Conservation (phyloP, 768 basidiomycete genomes). For the Pleurotus ostreatus region DNA sequence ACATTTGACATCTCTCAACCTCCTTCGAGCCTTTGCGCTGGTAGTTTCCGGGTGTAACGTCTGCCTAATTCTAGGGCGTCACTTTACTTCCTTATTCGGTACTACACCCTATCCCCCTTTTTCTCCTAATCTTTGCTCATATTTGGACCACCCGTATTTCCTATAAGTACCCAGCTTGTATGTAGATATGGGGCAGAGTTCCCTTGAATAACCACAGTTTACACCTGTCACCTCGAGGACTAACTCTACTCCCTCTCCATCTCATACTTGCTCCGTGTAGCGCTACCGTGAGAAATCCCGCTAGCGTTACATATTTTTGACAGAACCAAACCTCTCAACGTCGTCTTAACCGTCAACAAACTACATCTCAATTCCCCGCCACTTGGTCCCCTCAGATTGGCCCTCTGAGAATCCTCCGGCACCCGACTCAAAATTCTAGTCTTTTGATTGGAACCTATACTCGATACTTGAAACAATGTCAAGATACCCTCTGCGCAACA, state of each 20-base stretch:
- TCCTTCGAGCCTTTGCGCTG: too few species aligned
- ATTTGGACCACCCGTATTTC: background rate
- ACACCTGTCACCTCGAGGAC: background rate
- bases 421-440: background rate
- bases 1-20: too few species aligned
- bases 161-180: background rate
- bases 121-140: too few species aligned
- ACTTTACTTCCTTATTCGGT: too few species aligned
- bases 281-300: background rate
- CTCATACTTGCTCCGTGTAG: background rate
- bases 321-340: background rate
- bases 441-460: background rate
- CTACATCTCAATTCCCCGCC: background rate
- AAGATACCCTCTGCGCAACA: background rate
- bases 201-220: background rate
- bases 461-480: background rate
- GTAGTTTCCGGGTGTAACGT: too few species aligned
- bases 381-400: background rate
- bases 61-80: too few species aligned
- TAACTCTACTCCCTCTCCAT: background rate
- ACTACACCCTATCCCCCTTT: background rate
- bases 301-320: constrained; percentile 3
- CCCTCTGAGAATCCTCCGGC: background rate
- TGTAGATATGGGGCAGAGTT: background rate
- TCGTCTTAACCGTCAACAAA: background rate